Base-by-base conservation (phyloP, 1,139 yeast species). In the Petasospora fabianii region DNA sequence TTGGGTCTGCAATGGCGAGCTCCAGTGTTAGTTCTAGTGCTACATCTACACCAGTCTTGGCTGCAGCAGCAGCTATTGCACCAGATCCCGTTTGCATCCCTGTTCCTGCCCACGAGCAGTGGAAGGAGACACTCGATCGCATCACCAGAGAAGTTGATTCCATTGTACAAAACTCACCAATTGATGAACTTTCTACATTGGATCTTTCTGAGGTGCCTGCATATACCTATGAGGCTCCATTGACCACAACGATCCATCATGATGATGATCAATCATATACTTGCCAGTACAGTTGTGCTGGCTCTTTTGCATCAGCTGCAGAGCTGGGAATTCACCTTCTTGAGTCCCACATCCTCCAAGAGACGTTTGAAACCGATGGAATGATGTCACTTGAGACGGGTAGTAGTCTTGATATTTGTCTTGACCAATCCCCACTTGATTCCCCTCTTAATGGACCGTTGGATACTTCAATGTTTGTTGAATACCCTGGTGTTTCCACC, bases 321-420 rank as follows among this genome's bases (percentile, higher is more conserved):
- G 43, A 35, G 14, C 28, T 39, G 18, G 35, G 39, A 13, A 18
- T 35, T 2, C 43, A 39, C 39, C 32, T 39, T 35, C 33, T 39
- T 6, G 36, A 32, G 21, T 26, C 13, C 2, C 43, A 39, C 30
- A 39, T 39, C 30, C 26, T 36, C 18, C 12, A 33, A 3, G 39
- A 35, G 29, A 20, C 34, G 13, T 29, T 32, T 24, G 12, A 34
- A 9, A 20, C 19, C 16, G 31, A 16, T 15, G 35, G 29, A 32
- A 30, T 10, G n/a, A n/a, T 27, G 22, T 11, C 24, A 17, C n/a
- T n/a, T 28, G 24, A 16, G 18, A 13, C n/a, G 17, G 27, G 27
- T 20, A 34, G 18, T 9, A 34, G 32, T 18, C 12, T 24, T 27
- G 10, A 18, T 17, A 19, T 11, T 28, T 5, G n/a, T 5, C 26